Evolutionary conservation across 257 asterid species (phyloP).

Genomic region (Echites panduratus): DNA sequence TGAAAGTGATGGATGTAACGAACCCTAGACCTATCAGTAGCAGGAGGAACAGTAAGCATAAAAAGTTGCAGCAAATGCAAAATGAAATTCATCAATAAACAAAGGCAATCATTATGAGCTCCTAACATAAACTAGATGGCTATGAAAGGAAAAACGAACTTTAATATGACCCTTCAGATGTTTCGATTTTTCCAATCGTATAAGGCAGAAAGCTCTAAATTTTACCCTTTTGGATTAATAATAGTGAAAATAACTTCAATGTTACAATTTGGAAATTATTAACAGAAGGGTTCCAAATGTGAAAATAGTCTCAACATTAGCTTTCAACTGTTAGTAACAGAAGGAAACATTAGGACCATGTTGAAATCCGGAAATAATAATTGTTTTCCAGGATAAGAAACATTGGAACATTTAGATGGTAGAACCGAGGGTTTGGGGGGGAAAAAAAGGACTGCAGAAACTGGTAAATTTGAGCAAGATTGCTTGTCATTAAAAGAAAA

Average conservation of each 20-base stretch:
- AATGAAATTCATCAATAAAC: constrained; percentile 1
- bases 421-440: background rate
- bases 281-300: background rate
- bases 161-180: background rate
- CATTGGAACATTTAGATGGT: background rate
- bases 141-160: background rate
- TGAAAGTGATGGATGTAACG: constrained; percentile 62
- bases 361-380: background rate
- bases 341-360: background rate
- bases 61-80: background rate
- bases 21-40: constrained; percentile 62
- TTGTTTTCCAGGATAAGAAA: background rate
- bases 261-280: background rate
- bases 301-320: background rate
- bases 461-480: background rate
- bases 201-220: background rate
- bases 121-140: background rate
- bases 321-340: background rate
- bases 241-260: background rate
- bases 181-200: background rate
- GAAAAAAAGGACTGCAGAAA: background rate
- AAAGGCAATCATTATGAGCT: background rate
- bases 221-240: background rate
- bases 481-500: background rate
- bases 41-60: background rate